Base-by-base conservation (phyloP, 2,329 filamentous ascomycete species). In the Colletotrichum destructivum region DNA sequence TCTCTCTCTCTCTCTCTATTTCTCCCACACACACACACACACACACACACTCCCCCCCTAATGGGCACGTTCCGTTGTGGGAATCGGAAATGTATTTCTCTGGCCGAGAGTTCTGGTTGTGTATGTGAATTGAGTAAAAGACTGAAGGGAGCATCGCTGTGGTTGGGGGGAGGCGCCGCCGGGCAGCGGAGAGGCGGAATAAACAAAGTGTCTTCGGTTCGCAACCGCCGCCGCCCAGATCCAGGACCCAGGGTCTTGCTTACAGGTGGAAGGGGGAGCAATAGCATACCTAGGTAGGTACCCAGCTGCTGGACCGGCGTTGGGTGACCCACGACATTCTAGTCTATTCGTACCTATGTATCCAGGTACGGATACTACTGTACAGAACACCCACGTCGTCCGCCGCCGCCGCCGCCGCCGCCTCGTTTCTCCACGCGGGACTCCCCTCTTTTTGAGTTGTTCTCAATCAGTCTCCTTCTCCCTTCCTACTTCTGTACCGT, bases 61-160 rank as follows among this genome's bases (percentile, higher is more conserved):
- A 46, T 54, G 59, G 69, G 55, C 69, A 71, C 55, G 69, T 71
- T 71, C 69, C 65, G 69, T 60, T 69, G 69, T 69, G 65, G 65
- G 65, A 66, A 60, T 54, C 54, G n/a, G 47, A 52, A 15, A 42
- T 26, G 31, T 38, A 44, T 46, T 21, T 21, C 18, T 13, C 4
- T 21, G 16, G 16, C 21, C 21, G 47, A 26, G 55, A 66, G 47
- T 62, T 54, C 47, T 54, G 47, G 47, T 54, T 62, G 47, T 62
- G 60, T 62, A 47, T 40, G 54, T 44, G 61, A 71, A 67, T 69
- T 70, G 70, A 35, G 60, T 72, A 72, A 72, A 55, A 52, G 52
- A 65, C 54, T 31, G 18, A 15, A 6, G 18, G 55, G 15, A 15
- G 18, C 52, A 57, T 44, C 54, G 54, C 40, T 46, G 69, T 40